A percentile compares a stretch with the other conserved stretches of the same genome.
Conservation (phyloP, 345 rosid genomes). For the Arabidopsis suecica region DNA sequence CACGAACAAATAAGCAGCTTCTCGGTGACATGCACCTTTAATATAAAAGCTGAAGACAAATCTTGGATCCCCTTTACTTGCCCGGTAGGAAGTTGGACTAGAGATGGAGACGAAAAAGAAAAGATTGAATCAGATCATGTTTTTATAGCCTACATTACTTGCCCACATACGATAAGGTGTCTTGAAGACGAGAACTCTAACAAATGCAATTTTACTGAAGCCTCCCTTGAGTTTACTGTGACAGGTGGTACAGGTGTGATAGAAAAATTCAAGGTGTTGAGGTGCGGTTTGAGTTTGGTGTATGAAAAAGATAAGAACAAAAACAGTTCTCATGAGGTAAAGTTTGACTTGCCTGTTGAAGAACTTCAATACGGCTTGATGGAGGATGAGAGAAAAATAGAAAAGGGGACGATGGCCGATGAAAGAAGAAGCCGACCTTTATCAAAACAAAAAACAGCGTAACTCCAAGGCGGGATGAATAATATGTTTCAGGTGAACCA, state of each 20-base stretch:
- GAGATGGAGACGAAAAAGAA: not conserved
- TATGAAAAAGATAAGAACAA: not conserved
- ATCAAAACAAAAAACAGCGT: too few species aligned
- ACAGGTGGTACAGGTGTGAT: not conserved
- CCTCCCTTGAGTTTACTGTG: not conserved
- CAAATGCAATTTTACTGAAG: not conserved
- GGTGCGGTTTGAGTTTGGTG: conserved; percentile 2
- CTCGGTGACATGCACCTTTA: not conserved
- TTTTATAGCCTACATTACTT: not conserved
- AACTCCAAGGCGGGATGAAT: not conserved
- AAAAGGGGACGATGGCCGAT: not conserved
- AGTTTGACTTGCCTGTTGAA: not conserved
- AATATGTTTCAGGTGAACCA: not conserved
- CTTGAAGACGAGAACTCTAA: not conserved
- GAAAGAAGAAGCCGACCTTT: not conserved
- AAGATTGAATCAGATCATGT: not conserved
- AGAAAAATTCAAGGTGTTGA: not conserved
- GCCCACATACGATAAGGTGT: not conserved
- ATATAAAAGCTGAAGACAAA: not conserved
- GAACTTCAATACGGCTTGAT: not conserved
- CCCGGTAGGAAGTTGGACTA: not conserved
- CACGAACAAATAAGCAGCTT: not conserved
- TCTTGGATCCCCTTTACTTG: conserved; percentile 1
- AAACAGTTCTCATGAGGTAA: not conserved
- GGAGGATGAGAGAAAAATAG: not conserved